Evolutionary conservation across 1,284 basidiomycete species (phyloP), one percentile per base, ranked within the genome.

Genomic region (Melanopsichium pennsylvanicum): DNA sequence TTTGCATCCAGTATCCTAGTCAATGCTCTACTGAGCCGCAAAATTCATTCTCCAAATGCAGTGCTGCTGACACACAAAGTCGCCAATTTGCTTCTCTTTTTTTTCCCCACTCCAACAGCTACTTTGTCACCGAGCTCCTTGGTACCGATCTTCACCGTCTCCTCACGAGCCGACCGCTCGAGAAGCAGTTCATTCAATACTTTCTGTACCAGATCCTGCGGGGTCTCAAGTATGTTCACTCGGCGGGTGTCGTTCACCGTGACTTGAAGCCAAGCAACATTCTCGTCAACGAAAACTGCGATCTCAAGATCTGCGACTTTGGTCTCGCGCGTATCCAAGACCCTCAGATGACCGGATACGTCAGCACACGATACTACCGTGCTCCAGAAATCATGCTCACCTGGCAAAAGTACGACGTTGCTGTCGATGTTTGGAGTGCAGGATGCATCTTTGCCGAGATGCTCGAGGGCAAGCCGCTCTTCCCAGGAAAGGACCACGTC

Each of bases 351-450:
- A 98, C 96, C 5, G 96, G 96, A 63, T 99, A 98, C 82, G 95
- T 98, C 68, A 97, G 94, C 62, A 99, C 95, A 55, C 87, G 96
- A 75, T 98, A 98, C 84, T 98, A 99, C 83, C 90, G 96, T 49
- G 96, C 95, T 4, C 95, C 95, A 7, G 95, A 99, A 83, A 98
- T 99, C 84, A 99, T 99, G 96, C 87, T 99, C 80, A 99, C 95
- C 39, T 98, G 96, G 96, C 95, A 98, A 83, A 98, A 98, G 84
- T 98, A 98, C 85, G 96, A 98, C 82, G 95, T 97, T 51, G 96
- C 70, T 68, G 94, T 97, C 63, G 95, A 97, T 81, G 95, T 98
- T 77, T 98, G 95, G 95, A 95, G 92, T 79, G 93, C 94, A 13
- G 95, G 94, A 11, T 99, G 96, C 84, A 98, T 99, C 83, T 97